These are phyloP conservation scores for Striga asiatica DNA, from an alignment of 257 asterid species.

Conservation along the genomic window DNA sequence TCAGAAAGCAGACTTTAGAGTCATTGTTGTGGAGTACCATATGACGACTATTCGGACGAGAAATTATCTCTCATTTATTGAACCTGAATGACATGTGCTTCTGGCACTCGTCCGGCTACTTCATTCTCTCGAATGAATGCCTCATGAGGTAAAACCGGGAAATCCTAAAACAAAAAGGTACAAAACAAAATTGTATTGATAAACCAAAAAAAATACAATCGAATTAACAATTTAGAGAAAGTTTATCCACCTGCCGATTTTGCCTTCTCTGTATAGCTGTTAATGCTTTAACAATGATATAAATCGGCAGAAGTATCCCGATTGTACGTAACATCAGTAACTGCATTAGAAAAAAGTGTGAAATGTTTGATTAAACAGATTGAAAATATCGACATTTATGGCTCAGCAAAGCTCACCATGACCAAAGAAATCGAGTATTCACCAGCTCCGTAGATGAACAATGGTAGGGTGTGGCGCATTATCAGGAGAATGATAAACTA, in stretches of 20 bases:
- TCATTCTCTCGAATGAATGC: conserved; percentile 29
- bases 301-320: conserved; percentile 52
- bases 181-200: neutral
- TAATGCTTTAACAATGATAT: conserved; percentile 42
- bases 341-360: conserved; percentile 24
- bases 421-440: conserved; percentile 37
- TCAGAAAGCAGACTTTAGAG: no score
- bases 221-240: neutral
- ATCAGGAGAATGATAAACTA: conserved; percentile 66
- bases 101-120: conserved; percentile 21
- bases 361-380: neutral
- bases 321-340: conserved; percentile 32
- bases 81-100: conserved; percentile 29
- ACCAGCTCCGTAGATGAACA: conserved; percentile 34
- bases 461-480: conserved; percentile 46
- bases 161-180: conserved; percentile 16
- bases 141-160: neutral
- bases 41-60: neutral
- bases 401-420: conserved; percentile 27
- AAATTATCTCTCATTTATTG: neutral
- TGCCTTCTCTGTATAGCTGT: conserved; percentile 32
- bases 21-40: no score
- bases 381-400: neutral
- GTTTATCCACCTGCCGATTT: conserved; percentile 34
- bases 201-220: neutral